These are phyloP conservation scores for Podospora sp. DNA, from an alignment of 495 filamentous ascomycete species.

Conservation along the genomic window DNA sequence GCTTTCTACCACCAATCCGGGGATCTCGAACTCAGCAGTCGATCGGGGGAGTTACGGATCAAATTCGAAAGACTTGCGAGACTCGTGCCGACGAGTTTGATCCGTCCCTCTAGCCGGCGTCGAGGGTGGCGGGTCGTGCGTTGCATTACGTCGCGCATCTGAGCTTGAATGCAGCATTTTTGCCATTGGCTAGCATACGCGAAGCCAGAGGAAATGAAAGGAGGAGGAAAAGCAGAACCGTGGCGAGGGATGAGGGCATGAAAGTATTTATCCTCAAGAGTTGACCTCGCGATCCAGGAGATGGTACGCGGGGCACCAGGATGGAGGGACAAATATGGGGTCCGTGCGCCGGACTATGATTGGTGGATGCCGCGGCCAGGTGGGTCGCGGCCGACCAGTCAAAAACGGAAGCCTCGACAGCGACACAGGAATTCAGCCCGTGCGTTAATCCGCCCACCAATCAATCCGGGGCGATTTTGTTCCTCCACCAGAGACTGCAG, in stretches of 20 bases:
- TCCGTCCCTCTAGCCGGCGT: no score
- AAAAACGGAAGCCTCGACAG: neutral
- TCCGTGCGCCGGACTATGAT: neutral
- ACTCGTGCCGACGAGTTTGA: no score
- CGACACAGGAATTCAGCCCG: neutral
- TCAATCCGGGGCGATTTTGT: no score
- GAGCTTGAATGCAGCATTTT: neutral
- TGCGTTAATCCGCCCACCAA: no score
- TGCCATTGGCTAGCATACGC: neutral
- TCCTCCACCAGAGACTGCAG: no score
- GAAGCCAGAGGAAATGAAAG: neutral
- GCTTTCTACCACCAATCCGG: constrained; percentile 6
- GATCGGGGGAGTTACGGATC: neutral
- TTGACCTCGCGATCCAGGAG: neutral
- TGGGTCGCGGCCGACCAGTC: constrained; percentile 4
- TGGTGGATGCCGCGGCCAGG: constrained; percentile 4
- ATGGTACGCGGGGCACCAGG: neutral
- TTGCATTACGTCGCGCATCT: neutral
- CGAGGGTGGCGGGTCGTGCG: no score
- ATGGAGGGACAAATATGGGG: neutral
- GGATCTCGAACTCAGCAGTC: constrained; percentile 10
- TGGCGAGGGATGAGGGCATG: neutral
- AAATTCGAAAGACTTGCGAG: no score
- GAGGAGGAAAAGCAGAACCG: neutral
- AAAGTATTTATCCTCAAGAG: neutral